These are phyloP conservation scores for Podospora tetraspora DNA, from an alignment of 495 filamentous ascomycete species.

Conservation along the genomic window DNA sequence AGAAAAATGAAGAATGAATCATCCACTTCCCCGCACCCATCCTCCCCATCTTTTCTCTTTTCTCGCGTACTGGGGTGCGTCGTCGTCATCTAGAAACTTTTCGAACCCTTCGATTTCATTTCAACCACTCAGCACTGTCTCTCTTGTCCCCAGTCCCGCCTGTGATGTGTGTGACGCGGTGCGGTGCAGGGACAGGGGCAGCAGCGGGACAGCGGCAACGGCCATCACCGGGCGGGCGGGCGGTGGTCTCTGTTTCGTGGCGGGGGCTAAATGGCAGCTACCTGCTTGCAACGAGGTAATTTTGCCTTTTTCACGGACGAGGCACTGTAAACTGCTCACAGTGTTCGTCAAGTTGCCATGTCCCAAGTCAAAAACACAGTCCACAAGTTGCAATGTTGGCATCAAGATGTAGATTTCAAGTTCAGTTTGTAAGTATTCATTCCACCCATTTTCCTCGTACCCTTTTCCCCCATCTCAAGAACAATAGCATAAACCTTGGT, in stretches of 20 bases:
- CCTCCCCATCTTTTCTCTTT: neutral
- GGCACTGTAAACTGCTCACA: neutral
- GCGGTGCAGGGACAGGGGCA: neutral
- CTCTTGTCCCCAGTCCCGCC: neutral
- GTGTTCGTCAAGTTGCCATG: neutral
- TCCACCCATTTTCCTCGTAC: neutral
- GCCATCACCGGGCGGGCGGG: neutral
- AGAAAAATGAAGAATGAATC: neutral
- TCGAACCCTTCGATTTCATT: neutral
- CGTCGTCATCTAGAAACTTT: neutral
- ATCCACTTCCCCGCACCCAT: neutral
- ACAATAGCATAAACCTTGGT: slow-evolving; percentile 1
- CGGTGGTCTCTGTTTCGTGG: neutral
- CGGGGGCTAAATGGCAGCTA: neutral
- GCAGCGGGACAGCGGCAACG: neutral
- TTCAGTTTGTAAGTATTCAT: neutral
- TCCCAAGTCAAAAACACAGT: neutral
- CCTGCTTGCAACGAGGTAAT: neutral
- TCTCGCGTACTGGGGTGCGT: neutral
- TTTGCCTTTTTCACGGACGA: neutral
- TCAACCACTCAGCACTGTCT: neutral
- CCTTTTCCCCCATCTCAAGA: neutral
- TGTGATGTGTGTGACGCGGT: neutral
- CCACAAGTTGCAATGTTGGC: too few relatives aligned
- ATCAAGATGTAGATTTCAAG: neutral